phyloP scores from a whole-genome alignment of 2,329 filamentous ascomycete species.

The Ophiostoma piceae region DNA sequence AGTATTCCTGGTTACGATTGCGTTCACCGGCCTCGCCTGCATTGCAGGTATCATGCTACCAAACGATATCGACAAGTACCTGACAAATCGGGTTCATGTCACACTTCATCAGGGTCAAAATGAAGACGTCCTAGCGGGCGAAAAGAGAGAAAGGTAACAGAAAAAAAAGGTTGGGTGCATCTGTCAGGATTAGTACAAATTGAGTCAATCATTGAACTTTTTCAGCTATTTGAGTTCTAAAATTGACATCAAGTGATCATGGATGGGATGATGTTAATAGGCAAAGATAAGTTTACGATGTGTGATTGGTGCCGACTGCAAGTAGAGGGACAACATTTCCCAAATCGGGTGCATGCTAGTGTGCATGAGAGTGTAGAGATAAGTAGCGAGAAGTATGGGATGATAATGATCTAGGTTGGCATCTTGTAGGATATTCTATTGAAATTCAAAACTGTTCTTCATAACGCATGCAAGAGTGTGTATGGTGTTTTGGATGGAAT shows the following conservation, averaged over 20 bases:
- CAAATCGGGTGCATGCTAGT: not conserved
- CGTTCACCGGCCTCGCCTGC: not conserved
- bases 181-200: not conserved
- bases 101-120: not conserved
- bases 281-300: too few relatives aligned
- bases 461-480: too few relatives aligned
- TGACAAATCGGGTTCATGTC: not conserved
- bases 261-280: too few relatives aligned
- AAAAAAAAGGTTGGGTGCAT: not conserved
- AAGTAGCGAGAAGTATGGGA: not conserved
- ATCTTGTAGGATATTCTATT: not conserved
- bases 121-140: not conserved
- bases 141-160: not conserved
- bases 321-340: not conserved
- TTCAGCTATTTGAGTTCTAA: too few relatives aligned
- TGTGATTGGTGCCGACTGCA: not conserved
- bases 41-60: conserved; percentile 1
- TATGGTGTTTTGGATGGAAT: too few relatives aligned
- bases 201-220: not conserved
- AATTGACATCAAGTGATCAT: too few relatives aligned
- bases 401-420: not conserved
- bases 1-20: not conserved
- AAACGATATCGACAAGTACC: not conserved
- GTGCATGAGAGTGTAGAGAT: not conserved
- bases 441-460: not conserved